Evolutionary conservation across 768 basidiomycete genomes (phyloP).

Genomic region (Tremella yokohamensis): DNA sequence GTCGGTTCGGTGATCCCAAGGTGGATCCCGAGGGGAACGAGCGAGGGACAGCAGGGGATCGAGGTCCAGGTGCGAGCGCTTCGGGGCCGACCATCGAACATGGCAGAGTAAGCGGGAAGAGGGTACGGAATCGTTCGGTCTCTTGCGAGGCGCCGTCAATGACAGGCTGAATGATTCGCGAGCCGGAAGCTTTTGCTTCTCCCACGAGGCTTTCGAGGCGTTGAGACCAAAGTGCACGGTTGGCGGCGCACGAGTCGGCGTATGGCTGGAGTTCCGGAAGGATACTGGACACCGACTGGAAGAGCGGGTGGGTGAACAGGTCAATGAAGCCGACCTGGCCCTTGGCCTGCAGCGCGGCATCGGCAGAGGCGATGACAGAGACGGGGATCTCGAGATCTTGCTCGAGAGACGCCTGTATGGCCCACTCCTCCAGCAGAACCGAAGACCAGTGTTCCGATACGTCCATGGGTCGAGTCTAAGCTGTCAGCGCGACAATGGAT

Average conservation of each 20-base stretch:
- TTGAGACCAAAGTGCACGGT: slow-evolving; percentile 67
- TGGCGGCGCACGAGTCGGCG: slow-evolving; percentile 64
- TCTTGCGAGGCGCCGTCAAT: slow-evolving; percentile 52
- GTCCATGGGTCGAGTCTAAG: slow-evolving; percentile 82
- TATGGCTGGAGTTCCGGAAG: slow-evolving; percentile 77
- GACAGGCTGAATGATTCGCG: slow-evolving; percentile 30
- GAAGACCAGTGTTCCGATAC: slow-evolving; percentile 90
- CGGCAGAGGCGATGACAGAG: slow-evolving; percentile 59
- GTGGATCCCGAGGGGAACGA: neutral
- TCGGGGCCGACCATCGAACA: slow-evolving; percentile 44
- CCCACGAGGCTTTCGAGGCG: slow-evolving; percentile 48
- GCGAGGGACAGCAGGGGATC: neutral
- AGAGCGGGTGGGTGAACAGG: slow-evolving; percentile 75
- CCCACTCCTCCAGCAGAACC: slow-evolving; percentile 86
- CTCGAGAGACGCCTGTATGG: slow-evolving; percentile 81
- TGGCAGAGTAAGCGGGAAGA: slow-evolving; percentile 62
- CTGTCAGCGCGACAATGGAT: slow-evolving; percentile 3
- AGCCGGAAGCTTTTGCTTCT: slow-evolving; percentile 43
- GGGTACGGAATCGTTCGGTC: slow-evolving; percentile 53
- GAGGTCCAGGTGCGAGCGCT: slow-evolving; percentile 22
- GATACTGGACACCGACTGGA: slow-evolving; percentile 67
- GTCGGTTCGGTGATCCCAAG: neutral
- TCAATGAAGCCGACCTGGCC: slow-evolving; percentile 87
- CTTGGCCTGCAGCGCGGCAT: slow-evolving; percentile 64
- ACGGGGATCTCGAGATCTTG: slow-evolving; percentile 67